phyloP scores from a whole-genome alignment of 176 grass and related monocot species.

The Raddia guianensis region DNA sequence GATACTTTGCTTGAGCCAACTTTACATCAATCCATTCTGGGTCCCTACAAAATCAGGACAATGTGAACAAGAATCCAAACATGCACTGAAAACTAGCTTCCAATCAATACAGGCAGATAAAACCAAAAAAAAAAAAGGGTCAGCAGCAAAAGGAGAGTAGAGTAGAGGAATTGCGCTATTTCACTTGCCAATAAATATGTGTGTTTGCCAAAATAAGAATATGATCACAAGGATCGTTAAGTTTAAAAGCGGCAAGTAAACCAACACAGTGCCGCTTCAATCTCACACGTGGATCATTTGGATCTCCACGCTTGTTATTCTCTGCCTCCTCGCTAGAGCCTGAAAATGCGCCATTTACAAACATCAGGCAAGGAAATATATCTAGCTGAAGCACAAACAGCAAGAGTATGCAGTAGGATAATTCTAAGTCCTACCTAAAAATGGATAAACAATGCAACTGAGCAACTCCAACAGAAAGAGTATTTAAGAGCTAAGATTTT shows the following conservation, averaged over 20 bases:
- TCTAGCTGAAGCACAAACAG: conserved; percentile 26
- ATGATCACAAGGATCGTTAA: conserved; percentile 71
- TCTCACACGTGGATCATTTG: conserved; percentile 87
- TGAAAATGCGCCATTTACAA: conserved; percentile 28
- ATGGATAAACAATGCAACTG: conserved; percentile 1
- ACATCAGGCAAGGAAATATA: conserved; percentile 26
- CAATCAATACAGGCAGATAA: conserved; percentile 30
- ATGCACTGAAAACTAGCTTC: neutral
- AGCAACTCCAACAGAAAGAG: neutral
- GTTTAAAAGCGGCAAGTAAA: conserved; percentile 83
- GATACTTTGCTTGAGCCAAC: conserved; percentile 92
- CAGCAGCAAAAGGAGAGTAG: neutral
- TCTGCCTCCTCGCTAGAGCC: conserved; percentile 35
- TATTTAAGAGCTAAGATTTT: neutral
- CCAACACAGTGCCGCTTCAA: conserved; percentile 91
- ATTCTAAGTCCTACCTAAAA: neutral
- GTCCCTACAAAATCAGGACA: conserved; percentile 64
- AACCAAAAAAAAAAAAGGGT: conserved; percentile 34
- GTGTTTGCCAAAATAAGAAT: conserved; percentile 82
- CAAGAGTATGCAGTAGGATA: neutral
- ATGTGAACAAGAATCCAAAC: conserved; percentile 25
- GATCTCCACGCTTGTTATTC: conserved; percentile 59
- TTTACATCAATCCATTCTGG: conserved; percentile 91
- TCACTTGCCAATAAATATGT: conserved; percentile 90
- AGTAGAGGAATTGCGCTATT: conserved; percentile 8